phyloP scores from a whole-genome alignment of 2,329 filamentous ascomycete species.

The Aspergillus bombycis region DNA sequence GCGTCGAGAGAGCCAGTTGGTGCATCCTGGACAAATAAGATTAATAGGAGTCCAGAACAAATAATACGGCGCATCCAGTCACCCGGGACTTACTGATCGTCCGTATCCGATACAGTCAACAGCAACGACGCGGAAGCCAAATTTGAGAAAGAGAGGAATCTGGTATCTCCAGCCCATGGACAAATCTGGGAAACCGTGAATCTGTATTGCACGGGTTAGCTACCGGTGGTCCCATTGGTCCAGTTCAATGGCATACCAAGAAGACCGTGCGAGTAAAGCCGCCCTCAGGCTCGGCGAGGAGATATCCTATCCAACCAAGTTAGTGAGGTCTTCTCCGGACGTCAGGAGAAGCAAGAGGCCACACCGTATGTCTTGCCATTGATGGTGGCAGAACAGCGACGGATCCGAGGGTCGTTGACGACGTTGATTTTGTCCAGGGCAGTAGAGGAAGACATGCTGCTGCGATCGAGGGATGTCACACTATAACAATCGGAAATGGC shows the following conservation, averaged over 20 bases:
- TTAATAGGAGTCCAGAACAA: neutral
- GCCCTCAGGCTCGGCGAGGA: conserved; percentile 7
- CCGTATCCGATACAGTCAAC: conserved; percentile 13
- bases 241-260: neutral
- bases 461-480: neutral
- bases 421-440: conserved; percentile 9
- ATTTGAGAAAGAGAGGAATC: conserved; percentile 9
- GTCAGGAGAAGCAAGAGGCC: neutral
- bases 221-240: neutral
- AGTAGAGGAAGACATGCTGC: neutral
- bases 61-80: neutral
- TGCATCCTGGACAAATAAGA: conserved; percentile 1
- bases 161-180: conserved; percentile 10
- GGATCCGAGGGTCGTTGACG: conserved; percentile 2
- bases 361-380: conserved; percentile 13
- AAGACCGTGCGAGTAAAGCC: conserved; percentile 9
- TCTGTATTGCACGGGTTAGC: conserved; percentile 4
- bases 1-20: conserved; percentile 6
- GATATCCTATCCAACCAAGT: conserved; percentile 4
- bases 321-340: neutral
- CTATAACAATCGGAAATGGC: neutral
- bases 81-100: conserved; percentile 1
- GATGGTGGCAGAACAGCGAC: neutral
- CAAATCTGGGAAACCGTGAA: conserved; percentile 12
- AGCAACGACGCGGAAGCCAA: conserved; percentile 11